These are phyloP conservation scores for Spraguea lophii DNA, from an alignment of 371 early-diverging fungal genomes.

Conservation along the genomic window DNA sequence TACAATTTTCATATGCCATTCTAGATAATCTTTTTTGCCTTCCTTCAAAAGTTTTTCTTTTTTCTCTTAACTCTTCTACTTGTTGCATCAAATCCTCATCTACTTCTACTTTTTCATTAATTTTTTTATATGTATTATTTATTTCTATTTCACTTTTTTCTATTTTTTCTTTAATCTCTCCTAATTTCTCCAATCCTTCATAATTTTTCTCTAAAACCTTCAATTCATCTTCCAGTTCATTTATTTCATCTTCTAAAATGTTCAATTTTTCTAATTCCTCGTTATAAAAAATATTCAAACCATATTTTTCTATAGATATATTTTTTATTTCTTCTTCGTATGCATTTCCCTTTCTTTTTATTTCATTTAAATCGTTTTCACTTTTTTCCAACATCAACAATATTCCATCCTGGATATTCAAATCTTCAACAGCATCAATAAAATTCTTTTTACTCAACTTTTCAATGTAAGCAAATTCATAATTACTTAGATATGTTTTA, in stretches of 20 bases:
- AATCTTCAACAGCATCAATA: constrained; percentile 7
- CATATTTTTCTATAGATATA: constrained; percentile 8
- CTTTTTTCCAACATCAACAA: constrained; percentile 7
- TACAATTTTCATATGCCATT: constrained; percentile 20
- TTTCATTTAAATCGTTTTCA: constrained; percentile 23
- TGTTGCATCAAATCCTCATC: background rate
- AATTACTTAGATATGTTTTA: constrained; percentile 38
- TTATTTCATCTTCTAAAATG: background rate
- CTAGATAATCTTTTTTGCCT: constrained; percentile 22
- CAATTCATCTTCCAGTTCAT: background rate
- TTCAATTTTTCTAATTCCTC: background rate
- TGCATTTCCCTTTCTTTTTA: constrained; percentile 22
- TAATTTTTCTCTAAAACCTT: constrained; percentile 1
- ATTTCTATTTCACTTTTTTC: constrained; percentile 1
- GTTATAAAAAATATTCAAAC: background rate
- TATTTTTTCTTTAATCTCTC: constrained; percentile 1
- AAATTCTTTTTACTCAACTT: constrained; percentile 29
- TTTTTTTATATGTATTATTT: background rate
- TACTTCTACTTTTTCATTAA: constrained; percentile 4
- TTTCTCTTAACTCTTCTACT: constrained; percentile 3
- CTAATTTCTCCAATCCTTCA: background rate
- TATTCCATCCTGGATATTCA: background rate
- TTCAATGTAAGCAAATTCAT: constrained; percentile 37
- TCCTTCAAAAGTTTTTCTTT: constrained; percentile 8
- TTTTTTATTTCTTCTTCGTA: constrained; percentile 16